Base-by-base conservation (phyloP, 805 yeast genomes). In the Yamadazyma sp. region DNA sequence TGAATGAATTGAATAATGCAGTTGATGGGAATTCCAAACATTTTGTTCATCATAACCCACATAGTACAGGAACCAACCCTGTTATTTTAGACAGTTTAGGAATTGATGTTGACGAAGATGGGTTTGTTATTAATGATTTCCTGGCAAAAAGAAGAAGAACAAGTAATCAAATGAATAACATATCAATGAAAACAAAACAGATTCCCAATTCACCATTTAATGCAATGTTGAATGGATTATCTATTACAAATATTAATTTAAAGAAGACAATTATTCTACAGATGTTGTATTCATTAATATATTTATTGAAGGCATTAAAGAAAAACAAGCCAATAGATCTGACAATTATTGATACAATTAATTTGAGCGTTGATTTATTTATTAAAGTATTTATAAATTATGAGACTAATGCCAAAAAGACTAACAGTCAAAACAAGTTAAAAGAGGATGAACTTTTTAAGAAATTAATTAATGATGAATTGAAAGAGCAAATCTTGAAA, bases 91-190 rank as follows among this genome's bases (percentile, higher is more conserved):
- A 57, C 30, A 57, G 62, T 39, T 52, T 62, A 32, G 69, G 66
- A 7, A 40, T 65, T 19, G 70, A 64, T 44, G 60, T 63, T 13
- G 70, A 68, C 39, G 71, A 67, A 30, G 73, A 66, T 42, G 73
- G 73, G 16, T 65, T 65, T 46, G 65, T 67, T 5, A 64, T 66
- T 11, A 67, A 67, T 40, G 72, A 66, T 48, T 66, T 65, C 42
- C 59, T 64, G 6, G 69, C 58, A 3, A 65, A 64, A 44, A 47
- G 69, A 33, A 52, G 63, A 31, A 54, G 51, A 38, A 31, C 42
- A 7, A 42, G 44, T 29, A 39, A 27, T 19, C 39, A 41, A 12
- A 16, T 33, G 27, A 32, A 30, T 12, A 28, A 36, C 15, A 28
- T 38, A n/a, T 28, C 27, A 14, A 34, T 39, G 6, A 51, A 48